Conservation (phyloP, 2,329 filamentous ascomycete species). For the Bimuria novae-zelandiae region DNA sequence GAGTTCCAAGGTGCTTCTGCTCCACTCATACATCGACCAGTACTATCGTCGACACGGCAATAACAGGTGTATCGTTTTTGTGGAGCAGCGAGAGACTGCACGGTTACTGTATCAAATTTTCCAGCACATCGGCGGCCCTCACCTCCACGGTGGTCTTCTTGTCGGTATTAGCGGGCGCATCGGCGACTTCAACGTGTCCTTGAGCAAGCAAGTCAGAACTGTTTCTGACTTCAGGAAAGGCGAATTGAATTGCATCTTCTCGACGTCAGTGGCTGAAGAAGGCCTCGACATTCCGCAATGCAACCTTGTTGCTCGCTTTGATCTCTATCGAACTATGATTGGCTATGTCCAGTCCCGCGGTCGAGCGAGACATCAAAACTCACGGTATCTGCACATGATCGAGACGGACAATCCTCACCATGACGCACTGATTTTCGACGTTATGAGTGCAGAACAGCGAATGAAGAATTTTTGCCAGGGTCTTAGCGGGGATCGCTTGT, state of each 20-base stretch:
- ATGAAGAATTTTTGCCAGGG: constrained; percentile 77
- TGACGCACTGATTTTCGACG: constrained; percentile 60
- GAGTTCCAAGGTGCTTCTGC: constrained; percentile 72
- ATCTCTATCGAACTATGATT: constrained; percentile 87
- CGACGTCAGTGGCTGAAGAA: constrained; percentile 69
- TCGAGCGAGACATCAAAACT: constrained; percentile 76
- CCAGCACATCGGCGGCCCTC: constrained; percentile 58
- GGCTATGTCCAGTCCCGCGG: constrained; percentile 94
- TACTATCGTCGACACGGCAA: constrained; percentile 65
- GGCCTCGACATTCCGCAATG: constrained; percentile 69
- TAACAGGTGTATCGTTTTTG: constrained; percentile 84
- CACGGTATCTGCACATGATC: constrained; percentile 83
- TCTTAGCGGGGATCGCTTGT: constrained; percentile 73
- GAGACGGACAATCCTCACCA: constrained; percentile 72
- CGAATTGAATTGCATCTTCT: constrained; percentile 64
- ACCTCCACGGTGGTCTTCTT: constrained; percentile 66
- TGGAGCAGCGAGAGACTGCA: constrained; percentile 77
- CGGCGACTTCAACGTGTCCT: constrained; percentile 67
- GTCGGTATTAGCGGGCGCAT: constrained; percentile 62
- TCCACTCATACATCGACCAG: constrained; percentile 64
- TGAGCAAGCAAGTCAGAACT: constrained; percentile 73
- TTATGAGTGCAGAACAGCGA: constrained; percentile 60
- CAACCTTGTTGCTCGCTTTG: constrained; percentile 75
- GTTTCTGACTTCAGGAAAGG: constrained; percentile 68
- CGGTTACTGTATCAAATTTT: constrained; percentile 73